Percentiles rank a stretch among this genome's conserved stretches.
Conservation (phyloP, 257 asterid genomes). For the Salvia rosmarinus region DNA sequence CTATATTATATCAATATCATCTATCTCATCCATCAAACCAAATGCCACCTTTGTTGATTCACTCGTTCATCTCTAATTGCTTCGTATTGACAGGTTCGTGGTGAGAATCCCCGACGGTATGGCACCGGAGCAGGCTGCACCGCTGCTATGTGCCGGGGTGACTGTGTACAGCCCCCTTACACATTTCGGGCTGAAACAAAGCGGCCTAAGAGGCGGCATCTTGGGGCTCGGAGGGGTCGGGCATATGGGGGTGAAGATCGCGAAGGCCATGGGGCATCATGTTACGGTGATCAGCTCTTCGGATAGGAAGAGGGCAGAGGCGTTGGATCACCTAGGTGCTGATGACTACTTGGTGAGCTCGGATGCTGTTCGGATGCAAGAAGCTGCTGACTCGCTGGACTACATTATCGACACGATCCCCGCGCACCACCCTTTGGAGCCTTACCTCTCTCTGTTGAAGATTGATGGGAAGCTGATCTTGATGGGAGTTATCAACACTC, state of each 20-base stretch:
- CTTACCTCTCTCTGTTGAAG: constrained; percentile 74
- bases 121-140: constrained; percentile 94
- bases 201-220: constrained; percentile 80
- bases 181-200: constrained; percentile 68
- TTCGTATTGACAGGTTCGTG: constrained; percentile 60
- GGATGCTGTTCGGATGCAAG: constrained; percentile 56
- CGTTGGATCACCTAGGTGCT: constrained; percentile 80
- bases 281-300: constrained; percentile 91
- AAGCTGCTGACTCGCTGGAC: constrained; percentile 72
- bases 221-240: constrained; percentile 98
- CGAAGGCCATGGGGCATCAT: constrained; percentile 94
- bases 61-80: background rate
- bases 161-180: constrained; percentile 84
- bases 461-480: constrained; percentile 84
- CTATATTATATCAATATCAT: no score
- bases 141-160: constrained; percentile 88
- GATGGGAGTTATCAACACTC: constrained; percentile 89
- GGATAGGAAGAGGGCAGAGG: constrained; percentile 70
- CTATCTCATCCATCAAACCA: no score
- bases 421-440: constrained; percentile 79
- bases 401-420: constrained; percentile 90
- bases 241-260: constrained; percentile 94
- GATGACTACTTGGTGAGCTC: constrained; percentile 89
- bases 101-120: constrained; percentile 89
- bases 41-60: background rate